Percentiles rank a stretch among this genome's conserved stretches.
Evolutionary conservation across 2,329 filamentous ascomycete genomes (phyloP).

Genomic region (Aspergillus niger): DNA sequence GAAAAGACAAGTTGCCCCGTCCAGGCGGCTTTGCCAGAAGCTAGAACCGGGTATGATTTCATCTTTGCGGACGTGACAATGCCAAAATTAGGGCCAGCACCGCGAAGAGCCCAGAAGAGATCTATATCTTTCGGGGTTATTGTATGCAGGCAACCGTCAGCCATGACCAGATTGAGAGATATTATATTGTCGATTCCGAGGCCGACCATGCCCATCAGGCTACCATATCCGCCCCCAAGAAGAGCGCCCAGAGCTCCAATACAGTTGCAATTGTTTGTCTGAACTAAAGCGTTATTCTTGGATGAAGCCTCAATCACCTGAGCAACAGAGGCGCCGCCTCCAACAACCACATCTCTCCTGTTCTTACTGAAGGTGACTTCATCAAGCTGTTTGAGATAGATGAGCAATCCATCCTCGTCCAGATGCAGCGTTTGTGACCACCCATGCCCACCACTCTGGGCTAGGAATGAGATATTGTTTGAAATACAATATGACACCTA

Average conservation of each 20-base stretch:
- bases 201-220: background rate
- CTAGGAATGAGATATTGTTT: conserved; percentile 8
- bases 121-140: conserved; percentile 7
- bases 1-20: background rate
- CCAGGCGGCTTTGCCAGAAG: background rate
- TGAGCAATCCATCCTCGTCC: background rate
- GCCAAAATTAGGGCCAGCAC: conserved; percentile 11
- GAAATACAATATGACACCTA: conserved; percentile 6
- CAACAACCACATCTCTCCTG: background rate
- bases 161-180: conserved; percentile 6
- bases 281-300: background rate
- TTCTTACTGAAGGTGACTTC: background rate
- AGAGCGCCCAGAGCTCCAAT: conserved; percentile 1
- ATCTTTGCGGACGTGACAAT: conserved; percentile 10
- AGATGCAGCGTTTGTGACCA: conserved; percentile 1
- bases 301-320: background rate
- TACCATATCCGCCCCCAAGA: conserved; percentile 7
- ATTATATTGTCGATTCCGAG: conserved; percentile 7
- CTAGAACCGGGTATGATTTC: conserved; percentile 1
- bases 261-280: conserved; percentile 7
- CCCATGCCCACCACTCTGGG: conserved; percentile 8
- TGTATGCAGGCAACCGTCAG: background rate
- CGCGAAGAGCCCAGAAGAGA: conserved; percentile 12
- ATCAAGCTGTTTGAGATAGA: background rate
- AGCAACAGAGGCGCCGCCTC: background rate